Base-by-base conservation (phyloP, 2,329 filamentous ascomycete species). In the Talaromyces sp. region DNA sequence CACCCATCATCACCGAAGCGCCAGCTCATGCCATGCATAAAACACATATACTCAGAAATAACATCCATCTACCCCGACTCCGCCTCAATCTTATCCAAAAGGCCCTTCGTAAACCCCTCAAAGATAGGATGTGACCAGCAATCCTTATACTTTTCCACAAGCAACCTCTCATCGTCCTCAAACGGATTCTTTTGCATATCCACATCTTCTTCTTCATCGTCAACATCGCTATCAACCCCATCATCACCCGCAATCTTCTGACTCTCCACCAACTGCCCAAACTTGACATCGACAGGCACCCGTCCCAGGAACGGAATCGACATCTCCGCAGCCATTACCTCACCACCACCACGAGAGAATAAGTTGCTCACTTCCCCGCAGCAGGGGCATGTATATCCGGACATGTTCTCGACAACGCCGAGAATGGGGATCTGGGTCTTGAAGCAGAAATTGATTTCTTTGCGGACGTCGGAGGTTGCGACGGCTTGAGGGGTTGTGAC, bases 401-500 rank as follows among this genome's bases (percentile, higher is more conserved):
- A 78, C 95, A 99, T 98, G 76, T 99, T 99, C 81, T 99, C 95
- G 54, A 99, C 86, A 0, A 99, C 93, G 0, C 95, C 95, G 11
- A 98, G 82, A 40, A 96, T 88, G 1, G 85, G 83, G 58, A 97
- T 89, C 34, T 87, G 86, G 1, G 91, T 94, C 81, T 97, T 97
- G 61, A 83, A 83, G 79, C 93, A 97, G 75, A 97, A 97, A 76
- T 97, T 97, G 69, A 97, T 85, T 78, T 97, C 93, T 75, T 97
- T 97, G 73, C 92, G 89, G 43, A 99, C 95, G 75, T 99, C 95
- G 0, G 92, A 91, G 31, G 94, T 96, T 13, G 92, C 89, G 58
- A 99, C 91, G 0, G 94, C 95, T 76, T 99, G 95, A 0, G 95
- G 95, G 0, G 95, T 99, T 2, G 95, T 99, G 1, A 99, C 94